Evolutionary conservation across 257 asterid genomes (phyloP).

Genomic region (Ilex aquifolium): DNA sequence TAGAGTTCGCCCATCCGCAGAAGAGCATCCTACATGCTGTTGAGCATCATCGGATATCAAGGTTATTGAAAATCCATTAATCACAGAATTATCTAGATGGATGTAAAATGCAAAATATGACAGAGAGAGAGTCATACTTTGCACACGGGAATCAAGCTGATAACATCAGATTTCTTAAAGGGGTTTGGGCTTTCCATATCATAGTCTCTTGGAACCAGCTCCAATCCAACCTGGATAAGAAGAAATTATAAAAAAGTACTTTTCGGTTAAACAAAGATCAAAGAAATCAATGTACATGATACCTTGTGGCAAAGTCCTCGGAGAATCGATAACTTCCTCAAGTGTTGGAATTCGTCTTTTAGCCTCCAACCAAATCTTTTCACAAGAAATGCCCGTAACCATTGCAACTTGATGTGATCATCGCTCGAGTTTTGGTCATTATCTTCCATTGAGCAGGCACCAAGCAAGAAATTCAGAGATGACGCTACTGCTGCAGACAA

Average conservation of each 20-base stretch:
- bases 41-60: constrained; percentile 16
- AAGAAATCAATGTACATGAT: constrained; percentile 16
- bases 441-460: constrained; percentile 42
- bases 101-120: constrained; percentile 2
- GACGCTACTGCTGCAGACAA: constrained; percentile 71
- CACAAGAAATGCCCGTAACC: constrained; percentile 57
- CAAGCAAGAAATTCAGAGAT: constrained; percentile 81
- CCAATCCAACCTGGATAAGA: constrained; percentile 75
- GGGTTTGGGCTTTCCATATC: constrained; percentile 83
- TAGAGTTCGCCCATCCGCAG: constrained; percentile 94
- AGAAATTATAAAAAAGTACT: constrained; percentile 12
- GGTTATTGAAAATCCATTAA: constrained; percentile 10
- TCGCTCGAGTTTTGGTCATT: constrained; percentile 17
- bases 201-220: constrained; percentile 85
- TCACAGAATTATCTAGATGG: constrained; percentile 2
- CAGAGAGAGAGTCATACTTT: constrained; percentile 45
- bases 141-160: constrained; percentile 86
- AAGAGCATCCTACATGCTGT: constrained; percentile 94
- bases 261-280: constrained; percentile 14
- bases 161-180: constrained; percentile 63
- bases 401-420: constrained; percentile 48
- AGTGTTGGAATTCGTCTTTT: constrained; percentile 65
- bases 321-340: constrained; percentile 78
- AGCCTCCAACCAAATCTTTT: constrained; percentile 77
- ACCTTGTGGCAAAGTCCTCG: constrained; percentile 99